Base-by-base conservation (phyloP, 768 basidiomycete species). In the Boletus fagicola region DNA sequence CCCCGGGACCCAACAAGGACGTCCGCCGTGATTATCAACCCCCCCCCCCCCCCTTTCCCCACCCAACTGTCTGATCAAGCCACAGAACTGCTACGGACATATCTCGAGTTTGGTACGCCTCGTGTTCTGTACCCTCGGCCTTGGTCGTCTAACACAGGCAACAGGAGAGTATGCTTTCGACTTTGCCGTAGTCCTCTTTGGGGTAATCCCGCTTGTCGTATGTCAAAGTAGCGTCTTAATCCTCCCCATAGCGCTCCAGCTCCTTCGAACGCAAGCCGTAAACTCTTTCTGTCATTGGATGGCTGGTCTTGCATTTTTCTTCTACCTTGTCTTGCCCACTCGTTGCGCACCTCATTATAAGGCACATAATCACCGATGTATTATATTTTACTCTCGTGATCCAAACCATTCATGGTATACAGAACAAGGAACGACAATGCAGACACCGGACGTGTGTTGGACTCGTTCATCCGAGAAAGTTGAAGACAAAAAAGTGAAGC, bases 401-500 rank as follows among this genome's bases (percentile, higher is more conserved):
- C 20, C 46, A 54, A 16, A 16, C 36, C 3, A 38, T 39, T 26
- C 16, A 20, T 38, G 55, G 31, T 38, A 36, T 30, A 20, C 50
- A 30, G 16, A 16, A 24, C 50, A 15, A 28, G 24, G 20, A 33
- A 22, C 9, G 46, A 47, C 13, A 4, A 22, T 2, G 43, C 22
- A 44, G 24, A 18, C 8, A 26, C 8, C 8, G 8, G 7, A 4
- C 9, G 9, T 16, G 22, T 49, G 15, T 3, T 35, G 22, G 35
- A 38, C 26, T 13, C 20, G 36, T 55, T 75, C 73, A 98, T 72
- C 96, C 97, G 15, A 99, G 81, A 82, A 97, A 98, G 76, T 98
- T 98, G 82, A 87, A 98, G 58, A 97, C 95, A 72, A 98, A 99
- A 79, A 98, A 94, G 74, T 99, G 97, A 35, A 99, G 80, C 39